Conservation (phyloP, 2,329 filamentous ascomycete species). For the Curvularia sp. region DNA sequence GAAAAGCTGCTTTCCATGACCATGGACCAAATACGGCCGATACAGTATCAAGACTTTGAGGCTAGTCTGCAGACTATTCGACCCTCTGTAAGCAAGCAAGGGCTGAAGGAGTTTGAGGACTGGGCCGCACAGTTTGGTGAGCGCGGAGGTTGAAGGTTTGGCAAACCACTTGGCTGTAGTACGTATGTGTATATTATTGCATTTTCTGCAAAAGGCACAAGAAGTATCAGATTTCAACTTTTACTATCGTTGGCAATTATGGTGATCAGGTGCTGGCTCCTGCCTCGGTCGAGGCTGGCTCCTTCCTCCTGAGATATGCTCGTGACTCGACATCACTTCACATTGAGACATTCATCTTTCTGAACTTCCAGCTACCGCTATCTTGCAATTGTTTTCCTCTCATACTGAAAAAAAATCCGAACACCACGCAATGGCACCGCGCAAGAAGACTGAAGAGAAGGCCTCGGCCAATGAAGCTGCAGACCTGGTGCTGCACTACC, state of each 20-base stretch:
- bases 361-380: neutral
- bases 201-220: neutral
- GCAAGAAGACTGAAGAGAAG: slow-evolving; percentile 50
- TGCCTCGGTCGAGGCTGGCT: slow-evolving; percentile 16
- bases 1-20: slow-evolving; percentile 89
- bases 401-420: neutral
- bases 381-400: neutral
- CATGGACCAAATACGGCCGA: slow-evolving; percentile 92
- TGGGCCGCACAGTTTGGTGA: slow-evolving; percentile 96
- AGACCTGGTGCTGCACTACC: slow-evolving; percentile 59
- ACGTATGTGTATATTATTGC: neutral
- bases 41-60: slow-evolving; percentile 81
- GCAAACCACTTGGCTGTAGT: neutral
- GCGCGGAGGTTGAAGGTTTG: slow-evolving; percentile 70
- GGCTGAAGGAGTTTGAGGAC: slow-evolving; percentile 87
- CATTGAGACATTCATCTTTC: neutral
- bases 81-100: slow-evolving; percentile 85
- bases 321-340: slow-evolving; percentile 12
- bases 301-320: slow-evolving; percentile 19
- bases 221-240: neutral
- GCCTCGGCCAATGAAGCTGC: slow-evolving; percentile 47
- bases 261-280: neutral
- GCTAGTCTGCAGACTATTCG: slow-evolving; percentile 84
- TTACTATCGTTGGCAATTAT: neutral
- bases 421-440: slow-evolving; percentile 42